Base-by-base conservation (phyloP, 2,329 filamentous ascomycete species). In the Verticillium longisporum region DNA sequence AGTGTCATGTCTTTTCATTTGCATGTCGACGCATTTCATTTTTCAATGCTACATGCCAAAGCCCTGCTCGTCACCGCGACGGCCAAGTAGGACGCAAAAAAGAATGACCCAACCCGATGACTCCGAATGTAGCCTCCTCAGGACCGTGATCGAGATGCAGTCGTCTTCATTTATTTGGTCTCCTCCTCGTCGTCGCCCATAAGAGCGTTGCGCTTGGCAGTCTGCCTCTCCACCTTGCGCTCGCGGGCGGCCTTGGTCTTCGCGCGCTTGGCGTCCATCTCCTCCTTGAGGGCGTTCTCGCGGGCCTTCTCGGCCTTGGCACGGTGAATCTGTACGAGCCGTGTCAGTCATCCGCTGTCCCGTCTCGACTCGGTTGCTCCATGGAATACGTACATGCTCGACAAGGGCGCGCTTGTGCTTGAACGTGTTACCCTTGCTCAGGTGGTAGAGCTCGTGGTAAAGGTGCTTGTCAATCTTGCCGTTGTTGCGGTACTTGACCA, bases 391-490 rank as follows among this genome's bases (percentile, higher is more conserved):
- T 96, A 99, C 95, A 86, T 99, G 95, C 88, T 99, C 95, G 79
- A 99, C 92, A 75, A 99, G 89, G 77, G 93, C 95, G 83, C 95
- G 90, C 93, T 98, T 99, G 92, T 99, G 95, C 93, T 99, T 99
- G 91, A 99, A 99, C 80, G 95, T 94, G 90, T 99, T 99, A 96
- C 95, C 96, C 93, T 99, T 99, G 89, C 91, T 95, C 79, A 96
- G 86, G 83, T 97, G 95, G 88, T 99, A 99, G 72, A 99, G 92
- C 86, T 98, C 93, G 88, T 99, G 95, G 89, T 99, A 99, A 67
- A 99, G 92, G 88, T 99, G 95, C 90, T 99, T 99, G 86, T 99
- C 95, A 80, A 99, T 99, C 91, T 99, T 99, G 82, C 96, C 96
- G 76, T 90, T 91, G 81, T 94, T 94, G 83, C 95, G 95, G 88